Conservation (phyloP, 129 eudicot genomes). For the Escallonia rubra region DNA sequence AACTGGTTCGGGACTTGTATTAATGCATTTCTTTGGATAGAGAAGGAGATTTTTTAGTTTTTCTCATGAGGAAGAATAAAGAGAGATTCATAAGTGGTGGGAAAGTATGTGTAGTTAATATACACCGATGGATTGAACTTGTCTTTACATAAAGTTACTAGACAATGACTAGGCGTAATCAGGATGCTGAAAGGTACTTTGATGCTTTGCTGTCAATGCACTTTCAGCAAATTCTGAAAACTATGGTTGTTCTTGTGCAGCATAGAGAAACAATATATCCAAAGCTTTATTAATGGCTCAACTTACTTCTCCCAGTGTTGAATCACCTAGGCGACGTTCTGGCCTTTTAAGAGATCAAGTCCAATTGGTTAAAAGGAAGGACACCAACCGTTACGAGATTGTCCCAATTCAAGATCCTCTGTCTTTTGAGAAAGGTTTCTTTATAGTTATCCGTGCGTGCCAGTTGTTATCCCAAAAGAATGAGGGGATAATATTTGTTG, state of each 20-base stretch:
- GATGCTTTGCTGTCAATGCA: too few species aligned
- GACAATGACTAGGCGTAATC: neutral
- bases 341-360: constrained; percentile 94
- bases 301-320: constrained; percentile 33
- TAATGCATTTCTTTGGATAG: too few species aligned
- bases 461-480: constrained; percentile 85
- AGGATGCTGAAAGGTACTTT: neutral
- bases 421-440: constrained; percentile 94
- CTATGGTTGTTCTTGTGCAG: constrained; percentile 11
- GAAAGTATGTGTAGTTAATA: constrained; percentile 3
- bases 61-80: constrained; percentile 3
- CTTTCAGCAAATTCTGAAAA: neutral
- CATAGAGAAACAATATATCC: neutral
- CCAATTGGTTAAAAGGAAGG: constrained; percentile 74
- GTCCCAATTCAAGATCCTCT: constrained; percentile 67
- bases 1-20: too few species aligned
- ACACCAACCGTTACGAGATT: constrained; percentile 79
- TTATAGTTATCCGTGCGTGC: constrained; percentile 88
- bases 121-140: constrained; percentile 4
- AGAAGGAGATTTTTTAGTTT: neutral
- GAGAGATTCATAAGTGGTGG: constrained; percentile 2
- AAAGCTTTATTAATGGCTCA: constrained; percentile 39
- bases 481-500: constrained; percentile 84
- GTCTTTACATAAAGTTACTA: neutral
- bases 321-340: constrained; percentile 80